Conservation (phyloP, 1,284 basidiomycete genomes). For the Irpex rosettiformis region DNA sequence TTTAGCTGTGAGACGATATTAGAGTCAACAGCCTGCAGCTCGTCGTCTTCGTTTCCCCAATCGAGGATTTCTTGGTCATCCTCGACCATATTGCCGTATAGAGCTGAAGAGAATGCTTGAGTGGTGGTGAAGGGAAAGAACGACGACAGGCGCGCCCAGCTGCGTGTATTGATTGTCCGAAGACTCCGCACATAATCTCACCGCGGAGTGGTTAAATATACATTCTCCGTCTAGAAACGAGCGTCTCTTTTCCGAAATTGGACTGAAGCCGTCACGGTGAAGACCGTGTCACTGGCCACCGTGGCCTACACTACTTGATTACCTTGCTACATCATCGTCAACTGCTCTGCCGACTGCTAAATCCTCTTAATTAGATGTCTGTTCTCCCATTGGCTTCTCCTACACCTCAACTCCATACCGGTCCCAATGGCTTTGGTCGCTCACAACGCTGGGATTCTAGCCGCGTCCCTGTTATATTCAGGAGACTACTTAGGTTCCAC, state of each 20-base stretch:
- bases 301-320: background rate
- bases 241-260: background rate
- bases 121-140: slow-evolving; percentile 5
- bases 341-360: slow-evolving; percentile 33
- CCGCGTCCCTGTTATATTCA: slow-evolving; percentile 77
- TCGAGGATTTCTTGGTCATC: slow-evolving; percentile 68
- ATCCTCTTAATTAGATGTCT: slow-evolving; percentile 47
- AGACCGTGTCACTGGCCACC: background rate
- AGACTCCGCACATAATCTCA: background rate
- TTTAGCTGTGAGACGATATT: slow-evolving; percentile 7
- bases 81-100: slow-evolving; percentile 45
- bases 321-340: background rate
- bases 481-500: slow-evolving; percentile 74
- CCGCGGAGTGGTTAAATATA: background rate
- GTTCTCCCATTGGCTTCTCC: slow-evolving; percentile 53
- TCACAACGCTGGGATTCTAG: slow-evolving; percentile 33
- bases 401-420: slow-evolving; percentile 23
- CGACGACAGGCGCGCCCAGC: background rate
- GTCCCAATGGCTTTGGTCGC: background rate
- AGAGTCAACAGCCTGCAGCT: slow-evolving; percentile 27
- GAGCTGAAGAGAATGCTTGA: slow-evolving; percentile 7
- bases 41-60: slow-evolving; percentile 74
- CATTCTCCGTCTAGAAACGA: background rate
- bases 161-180: background rate
- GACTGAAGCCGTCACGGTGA: background rate